Conservation (phyloP, 441 rosid genomes). For the Rhodomyrtus psidioides region DNA sequence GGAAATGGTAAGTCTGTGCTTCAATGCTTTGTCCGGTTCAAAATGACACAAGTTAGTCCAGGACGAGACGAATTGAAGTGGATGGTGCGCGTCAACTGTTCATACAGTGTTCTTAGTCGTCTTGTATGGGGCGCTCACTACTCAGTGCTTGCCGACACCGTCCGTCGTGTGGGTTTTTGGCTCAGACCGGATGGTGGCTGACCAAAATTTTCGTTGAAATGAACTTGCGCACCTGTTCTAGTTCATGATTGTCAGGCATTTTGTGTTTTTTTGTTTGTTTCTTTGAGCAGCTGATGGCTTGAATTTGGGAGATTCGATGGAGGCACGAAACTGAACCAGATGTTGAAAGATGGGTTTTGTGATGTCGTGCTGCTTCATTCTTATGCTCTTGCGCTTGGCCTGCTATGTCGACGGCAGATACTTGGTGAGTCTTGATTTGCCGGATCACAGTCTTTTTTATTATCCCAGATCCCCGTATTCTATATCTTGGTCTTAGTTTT, state of each 20-base stretch:
- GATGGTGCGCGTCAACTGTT: not conserved
- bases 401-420: not conserved
- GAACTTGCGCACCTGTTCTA: not conserved
- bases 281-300: not conserved
- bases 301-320: not conserved
- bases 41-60: not conserved
- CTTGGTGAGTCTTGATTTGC: not conserved
- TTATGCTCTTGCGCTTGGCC: not conserved
- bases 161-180: not conserved
- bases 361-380: not conserved
- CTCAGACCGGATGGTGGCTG: not conserved
- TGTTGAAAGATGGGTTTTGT: not conserved
- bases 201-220: not conserved
- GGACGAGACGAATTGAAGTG: not conserved
- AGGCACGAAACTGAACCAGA: not conserved
- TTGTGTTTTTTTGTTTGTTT: not conserved
- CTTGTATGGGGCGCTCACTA: not conserved
- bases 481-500: not conserved
- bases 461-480: not conserved
- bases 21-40: not conserved
- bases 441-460: not conserved
- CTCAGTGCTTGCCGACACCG: not conserved
- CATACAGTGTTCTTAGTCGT: not conserved
- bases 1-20: not conserved
- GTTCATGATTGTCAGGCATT: not conserved